Base-by-base conservation (phyloP, 2,329 filamentous ascomycete species). In the Hymenoscyphus scutula region DNA sequence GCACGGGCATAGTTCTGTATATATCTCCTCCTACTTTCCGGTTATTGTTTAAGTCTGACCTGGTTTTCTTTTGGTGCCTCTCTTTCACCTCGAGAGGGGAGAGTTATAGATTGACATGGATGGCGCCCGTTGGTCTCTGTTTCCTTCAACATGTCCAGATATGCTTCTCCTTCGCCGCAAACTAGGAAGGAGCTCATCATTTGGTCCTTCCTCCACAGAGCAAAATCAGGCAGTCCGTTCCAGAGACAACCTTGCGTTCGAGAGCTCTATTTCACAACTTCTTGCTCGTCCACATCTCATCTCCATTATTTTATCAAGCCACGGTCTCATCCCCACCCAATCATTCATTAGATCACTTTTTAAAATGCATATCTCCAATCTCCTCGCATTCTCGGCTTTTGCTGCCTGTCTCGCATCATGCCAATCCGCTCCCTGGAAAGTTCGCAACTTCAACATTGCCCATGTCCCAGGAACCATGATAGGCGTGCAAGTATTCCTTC, bases 361-460 rank as follows among this genome's bases (percentile, higher is more conserved):
- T 19, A 51, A 8, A 13, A 51, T 51, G 45, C 8, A 51, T 51
- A 3, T 25, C 10, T 23, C 45, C 45, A 51, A 27, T 5, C n/a
- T 57, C 29, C 32, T 57, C 23, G 32, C 55, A n/a, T 25, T 57
- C 34, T 57, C 55, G 2, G 32, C 55, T n/a, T 7, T 57, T 11
- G n/a, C 30, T 5, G 13, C 34, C 8, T 32, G 25, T 32, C 23
- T 57, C 32, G 30, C 27, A 6, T 23, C 34, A 17, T 34, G 55
- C 55, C 55, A 34, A 23, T 25, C 29, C 17, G 30, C 32, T 15
- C 55, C 34, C 17, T 57, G 55, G 55, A 57, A 57, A 25, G 13
- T 41, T 25, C 17, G n/a, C 10, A 57, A 38, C n/a, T 34, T 57
- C 55, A 34, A 25, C 17, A 37, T 57, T 25, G 29, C 32, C 17